phyloP scores from a whole-genome alignment of 345 rosid genomes.

The Acer negundo region DNA sequence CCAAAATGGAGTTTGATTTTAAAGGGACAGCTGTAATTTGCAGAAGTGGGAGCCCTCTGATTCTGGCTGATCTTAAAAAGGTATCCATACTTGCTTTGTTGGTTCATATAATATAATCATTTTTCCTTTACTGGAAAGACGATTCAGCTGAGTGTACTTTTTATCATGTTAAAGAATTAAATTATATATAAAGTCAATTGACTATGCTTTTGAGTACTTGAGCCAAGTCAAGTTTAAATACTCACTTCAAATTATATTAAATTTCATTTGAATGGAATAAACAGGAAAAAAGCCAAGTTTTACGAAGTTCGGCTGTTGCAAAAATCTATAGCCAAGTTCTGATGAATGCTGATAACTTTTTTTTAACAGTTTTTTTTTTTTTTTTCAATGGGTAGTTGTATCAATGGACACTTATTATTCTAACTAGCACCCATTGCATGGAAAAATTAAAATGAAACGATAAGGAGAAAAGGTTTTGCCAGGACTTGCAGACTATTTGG shows the following conservation, averaged over 20 bases:
- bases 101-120: slow-evolving; percentile 7
- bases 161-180: neutral
- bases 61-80: slow-evolving; percentile 73
- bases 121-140: neutral
- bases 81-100: slow-evolving; percentile 26
- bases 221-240: neutral
- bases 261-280: neutral
- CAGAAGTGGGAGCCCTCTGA: slow-evolving; percentile 76
- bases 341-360: neutral
- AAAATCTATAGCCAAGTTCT: neutral
- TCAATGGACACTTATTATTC: neutral
- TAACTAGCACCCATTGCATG: neutral
- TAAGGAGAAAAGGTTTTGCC: neutral
- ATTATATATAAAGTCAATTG: neutral
- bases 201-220: neutral
- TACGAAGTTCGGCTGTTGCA: neutral
- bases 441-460: neutral
- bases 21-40: slow-evolving; percentile 72
- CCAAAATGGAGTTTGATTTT: slow-evolving; percentile 77
- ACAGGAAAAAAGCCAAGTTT: neutral
- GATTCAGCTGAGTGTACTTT: neutral
- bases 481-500: neutral
- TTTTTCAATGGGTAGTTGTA: neutral
- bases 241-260: neutral
- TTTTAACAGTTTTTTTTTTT: neutral